Evolutionary conservation across 192 early-diverging fungal genomes (phyloP), one percentile per base, ranked within the genome.

Genomic region (Coemansia sp.): DNA sequence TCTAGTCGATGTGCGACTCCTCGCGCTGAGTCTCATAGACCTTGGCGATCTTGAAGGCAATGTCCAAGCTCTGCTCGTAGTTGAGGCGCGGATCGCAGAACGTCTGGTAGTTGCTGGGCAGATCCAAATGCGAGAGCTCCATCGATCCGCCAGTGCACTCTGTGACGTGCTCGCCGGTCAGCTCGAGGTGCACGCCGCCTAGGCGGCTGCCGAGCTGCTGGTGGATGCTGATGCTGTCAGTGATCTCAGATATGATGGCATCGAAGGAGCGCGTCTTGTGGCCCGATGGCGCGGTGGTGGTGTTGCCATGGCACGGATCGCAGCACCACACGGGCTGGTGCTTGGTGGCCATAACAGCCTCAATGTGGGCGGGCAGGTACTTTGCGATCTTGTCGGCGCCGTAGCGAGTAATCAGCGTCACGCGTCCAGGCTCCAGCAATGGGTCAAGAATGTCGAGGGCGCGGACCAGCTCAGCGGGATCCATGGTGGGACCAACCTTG

Each of bases 261-360:
- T 93, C 87, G 72, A 95, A 94, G 35, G 91, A 85, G 37, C 97
- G 83, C 2, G 97, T 99, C 83, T 98, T 97, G 68, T 95, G 83
- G 6, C 94, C 93, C 6, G 89, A 83, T 0, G 82, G 80, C 0
- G 92, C 88, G 13, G 87, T 88, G 62, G 93, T 91, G 14, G 95
- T 97, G 83, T 99, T 99, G 68, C 97, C 97, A 75, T 99, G 97
- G 94, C 96, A 97, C 12, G 97, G 97, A 74, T 99, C 97, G 79
- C 90, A 93, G 36, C 86, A 93, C 97, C 97, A 99, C 9, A 97
- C 94, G 0, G 94, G 93, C 70, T 86, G 84, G 82, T 97, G 95
- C 10, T 85, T 86, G 0, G 94, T 92, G 1, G 75, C 79, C 64
- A 91, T 88, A n/a, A 99, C 94, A 18, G 95, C 95, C 55, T 86